phyloP scores from a whole-genome alignment of 2,329 filamentous ascomycete species.

The Calonectria crousiana region DNA sequence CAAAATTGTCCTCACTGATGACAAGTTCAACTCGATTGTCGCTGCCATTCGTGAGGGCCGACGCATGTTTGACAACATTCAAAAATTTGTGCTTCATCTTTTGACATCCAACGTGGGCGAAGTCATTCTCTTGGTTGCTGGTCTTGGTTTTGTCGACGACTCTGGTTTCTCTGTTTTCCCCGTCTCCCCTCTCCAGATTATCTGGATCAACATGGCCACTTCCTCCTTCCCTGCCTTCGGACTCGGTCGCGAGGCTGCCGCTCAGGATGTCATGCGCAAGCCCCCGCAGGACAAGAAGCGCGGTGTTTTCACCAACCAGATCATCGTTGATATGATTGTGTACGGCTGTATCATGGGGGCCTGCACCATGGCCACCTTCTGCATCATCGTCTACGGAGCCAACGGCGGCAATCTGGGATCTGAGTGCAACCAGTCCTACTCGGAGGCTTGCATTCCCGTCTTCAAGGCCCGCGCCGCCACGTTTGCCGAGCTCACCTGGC shows the following conservation, averaged over 20 bases:
- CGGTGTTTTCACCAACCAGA: conserved; percentile 83
- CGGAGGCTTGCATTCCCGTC: conserved; percentile 68
- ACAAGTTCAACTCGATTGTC: conserved; percentile 90
- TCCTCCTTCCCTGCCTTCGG: conserved; percentile 91
- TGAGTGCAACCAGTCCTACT: conserved; percentile 73
- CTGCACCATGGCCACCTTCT: conserved; percentile 74
- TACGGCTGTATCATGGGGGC: conserved; percentile 84
- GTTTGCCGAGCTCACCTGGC: conserved; percentile 80
- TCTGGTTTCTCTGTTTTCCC: conserved; percentile 84
- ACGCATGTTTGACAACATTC: conserved; percentile 89
- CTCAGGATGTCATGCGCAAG: conserved; percentile 81
- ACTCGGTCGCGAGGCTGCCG: conserved; percentile 82
- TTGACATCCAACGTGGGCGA: conserved; percentile 87
- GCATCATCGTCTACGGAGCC: conserved; percentile 72
- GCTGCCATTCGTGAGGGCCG: conserved; percentile 86
- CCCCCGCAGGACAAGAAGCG: conserved; percentile 78
- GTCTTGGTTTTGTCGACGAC: conserved; percentile 83
- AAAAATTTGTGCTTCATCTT: conserved; percentile 87
- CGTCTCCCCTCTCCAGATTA: conserved; percentile 85
- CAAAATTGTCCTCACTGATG: conserved; percentile 86
- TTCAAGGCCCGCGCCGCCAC: conserved; percentile 79
- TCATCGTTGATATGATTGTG: conserved; percentile 83
- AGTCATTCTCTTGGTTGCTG: conserved; percentile 83
- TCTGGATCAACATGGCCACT: conserved; percentile 96
- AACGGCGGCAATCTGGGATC: conserved; percentile 67